These are phyloP conservation scores for Lineolata rhizophorae DNA, from an alignment of 495 filamentous ascomycete genomes.

Conservation along the genomic window DNA sequence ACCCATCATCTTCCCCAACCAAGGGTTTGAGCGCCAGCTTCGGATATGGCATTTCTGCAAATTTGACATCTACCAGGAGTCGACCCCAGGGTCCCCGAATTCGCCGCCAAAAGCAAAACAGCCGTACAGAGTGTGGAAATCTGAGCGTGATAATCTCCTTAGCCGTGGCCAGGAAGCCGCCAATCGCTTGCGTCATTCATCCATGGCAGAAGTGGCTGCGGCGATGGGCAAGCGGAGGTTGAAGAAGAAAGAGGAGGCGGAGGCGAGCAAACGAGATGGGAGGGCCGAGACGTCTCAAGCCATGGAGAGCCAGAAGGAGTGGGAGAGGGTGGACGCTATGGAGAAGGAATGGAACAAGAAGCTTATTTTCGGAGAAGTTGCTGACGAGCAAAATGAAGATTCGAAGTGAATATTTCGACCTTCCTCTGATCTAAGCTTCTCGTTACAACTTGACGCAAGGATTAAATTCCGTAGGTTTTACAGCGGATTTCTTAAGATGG, in stretches of 20 bases:
- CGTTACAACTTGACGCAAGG: too few relatives aligned
- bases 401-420: too few relatives aligned
- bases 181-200: not conserved
- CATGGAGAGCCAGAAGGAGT: not conserved
- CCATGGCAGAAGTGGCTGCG: not conserved
- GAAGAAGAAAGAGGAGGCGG: not conserved
- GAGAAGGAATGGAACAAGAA: not conserved
- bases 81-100: not conserved
- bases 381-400: too few relatives aligned
- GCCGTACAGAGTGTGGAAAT: slow-evolving; percentile 1
- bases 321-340: not conserved
- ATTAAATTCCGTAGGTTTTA: too few relatives aligned
- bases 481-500: too few relatives aligned
- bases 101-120: not conserved
- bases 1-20: not conserved
- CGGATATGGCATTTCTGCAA: slow-evolving; percentile 2
- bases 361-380: too few relatives aligned
- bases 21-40: slow-evolving; percentile 3
- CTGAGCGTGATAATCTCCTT: slow-evolving; percentile 1
- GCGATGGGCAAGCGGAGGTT: slow-evolving; percentile 1
- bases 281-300: not conserved
- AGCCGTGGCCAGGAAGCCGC: not conserved
- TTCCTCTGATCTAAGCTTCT: too few relatives aligned
- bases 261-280: not conserved
- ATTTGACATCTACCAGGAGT: not conserved